phyloP scores from a whole-genome alignment of 768 basidiomycete species.

The Naematelia encephala region DNA sequence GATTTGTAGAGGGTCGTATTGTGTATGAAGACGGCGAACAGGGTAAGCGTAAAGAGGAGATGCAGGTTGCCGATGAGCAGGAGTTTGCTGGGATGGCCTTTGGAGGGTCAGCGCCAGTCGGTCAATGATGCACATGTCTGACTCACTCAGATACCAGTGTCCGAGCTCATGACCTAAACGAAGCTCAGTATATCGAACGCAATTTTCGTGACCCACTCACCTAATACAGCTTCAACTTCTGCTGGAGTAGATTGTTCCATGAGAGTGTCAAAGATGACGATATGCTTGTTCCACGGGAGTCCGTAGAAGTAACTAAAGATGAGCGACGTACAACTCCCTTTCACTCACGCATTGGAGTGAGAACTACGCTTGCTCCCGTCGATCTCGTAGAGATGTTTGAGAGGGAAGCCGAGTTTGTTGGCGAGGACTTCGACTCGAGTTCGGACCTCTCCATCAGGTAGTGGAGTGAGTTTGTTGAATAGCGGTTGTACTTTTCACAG shows the following conservation, averaged over 20 bases:
- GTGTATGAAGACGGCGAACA: constrained; percentile 51
- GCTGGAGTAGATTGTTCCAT: constrained; percentile 85
- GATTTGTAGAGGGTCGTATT: constrained; percentile 48
- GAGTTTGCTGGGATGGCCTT: constrained; percentile 80
- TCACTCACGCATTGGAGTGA: constrained; percentile 70
- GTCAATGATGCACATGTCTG: neutral
- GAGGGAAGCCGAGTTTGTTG: constrained; percentile 78
- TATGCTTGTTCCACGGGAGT: constrained; percentile 66
- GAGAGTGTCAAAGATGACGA: constrained; percentile 94
- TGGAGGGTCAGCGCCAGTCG: constrained; percentile 1
- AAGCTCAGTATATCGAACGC: neutral
- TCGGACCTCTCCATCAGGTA: constrained; percentile 72
- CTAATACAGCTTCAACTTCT: constrained; percentile 94
- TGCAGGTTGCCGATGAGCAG: constrained; percentile 81
- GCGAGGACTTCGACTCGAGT: constrained; percentile 74
- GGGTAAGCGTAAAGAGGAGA: constrained; percentile 66
- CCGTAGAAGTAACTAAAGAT: constrained; percentile 86
- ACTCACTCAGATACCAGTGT: constrained; percentile 76
- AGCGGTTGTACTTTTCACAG: constrained; percentile 70
- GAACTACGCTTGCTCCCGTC: constrained; percentile 94
- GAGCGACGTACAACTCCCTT: neutral
- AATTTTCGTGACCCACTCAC: constrained; percentile 43
- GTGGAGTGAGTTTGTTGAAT: constrained; percentile 94
- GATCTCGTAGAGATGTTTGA: constrained; percentile 93
- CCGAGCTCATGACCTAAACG: constrained; percentile 76